Evolutionary conservation across 495 filamentous ascomycete species (phyloP).

Genomic region (Aspergillus kassunensis): DNA sequence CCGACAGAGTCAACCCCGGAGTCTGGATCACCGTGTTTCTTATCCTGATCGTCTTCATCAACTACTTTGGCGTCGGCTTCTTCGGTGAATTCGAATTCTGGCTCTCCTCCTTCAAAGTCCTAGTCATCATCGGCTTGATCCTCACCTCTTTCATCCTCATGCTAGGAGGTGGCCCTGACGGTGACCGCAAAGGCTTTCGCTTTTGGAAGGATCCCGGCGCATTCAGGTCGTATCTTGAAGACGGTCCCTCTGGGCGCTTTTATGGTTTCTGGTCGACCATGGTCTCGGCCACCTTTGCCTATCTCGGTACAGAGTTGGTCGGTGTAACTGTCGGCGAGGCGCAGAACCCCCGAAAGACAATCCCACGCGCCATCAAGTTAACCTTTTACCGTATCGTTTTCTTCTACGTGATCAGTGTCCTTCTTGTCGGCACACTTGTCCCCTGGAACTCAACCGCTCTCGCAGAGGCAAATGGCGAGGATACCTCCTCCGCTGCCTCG

Average conservation of each 20-base stretch:
- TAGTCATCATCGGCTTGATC: slow-evolving; percentile 66
- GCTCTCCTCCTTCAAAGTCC: slow-evolving; percentile 70
- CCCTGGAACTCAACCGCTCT: slow-evolving; percentile 54
- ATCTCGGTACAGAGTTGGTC: slow-evolving; percentile 81
- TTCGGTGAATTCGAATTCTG: slow-evolving; percentile 84
- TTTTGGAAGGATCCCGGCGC: slow-evolving; percentile 75
- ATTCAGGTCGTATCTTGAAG: slow-evolving; percentile 40
- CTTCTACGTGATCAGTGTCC: slow-evolving; percentile 64
- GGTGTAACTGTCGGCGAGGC: slow-evolving; percentile 69
- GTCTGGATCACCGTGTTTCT: slow-evolving; percentile 56
- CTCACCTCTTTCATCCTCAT: slow-evolving; percentile 64
- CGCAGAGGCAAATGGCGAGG: slow-evolving; percentile 44
- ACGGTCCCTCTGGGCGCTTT: slow-evolving; percentile 49
- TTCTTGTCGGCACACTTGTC: slow-evolving; percentile 54
- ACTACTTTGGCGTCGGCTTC: slow-evolving; percentile 59
- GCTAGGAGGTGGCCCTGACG: slow-evolving; percentile 69
- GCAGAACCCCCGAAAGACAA: slow-evolving; percentile 67
- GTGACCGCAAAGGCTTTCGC: slow-evolving; percentile 67
- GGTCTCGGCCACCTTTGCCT: slow-evolving; percentile 77
- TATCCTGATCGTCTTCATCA: slow-evolving; percentile 48
- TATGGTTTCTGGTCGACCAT: slow-evolving; percentile 75
- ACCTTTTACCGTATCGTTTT: slow-evolving; percentile 82
- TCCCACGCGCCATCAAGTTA: slow-evolving; percentile 73
- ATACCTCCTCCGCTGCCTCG: slow-evolving; percentile 48
- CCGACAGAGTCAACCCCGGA: slow-evolving; percentile 40